Evolutionary conservation across 352 stramenopile genomes (phyloP).

Genomic region (Pythium dissotocum): DNA sequence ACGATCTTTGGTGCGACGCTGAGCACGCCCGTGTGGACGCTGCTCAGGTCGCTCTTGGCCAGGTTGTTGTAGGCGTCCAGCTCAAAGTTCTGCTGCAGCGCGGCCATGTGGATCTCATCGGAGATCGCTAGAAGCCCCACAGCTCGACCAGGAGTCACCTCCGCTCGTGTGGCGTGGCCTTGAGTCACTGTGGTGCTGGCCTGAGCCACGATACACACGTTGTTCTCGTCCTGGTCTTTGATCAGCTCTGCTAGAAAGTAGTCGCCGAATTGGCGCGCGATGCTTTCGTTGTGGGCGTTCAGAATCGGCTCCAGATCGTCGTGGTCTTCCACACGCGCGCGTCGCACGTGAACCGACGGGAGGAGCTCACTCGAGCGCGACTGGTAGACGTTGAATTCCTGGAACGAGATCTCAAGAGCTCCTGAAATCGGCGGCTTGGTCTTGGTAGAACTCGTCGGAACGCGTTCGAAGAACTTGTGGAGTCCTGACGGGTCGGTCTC

Average conservation of each 20-base stretch:
- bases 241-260: slow-evolving; percentile 94
- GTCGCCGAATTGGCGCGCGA: slow-evolving; percentile 83
- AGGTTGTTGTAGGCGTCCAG: slow-evolving; percentile 81
- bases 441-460: not conserved
- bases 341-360: slow-evolving; percentile 52
- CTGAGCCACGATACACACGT: slow-evolving; percentile 82
- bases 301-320: slow-evolving; percentile 80
- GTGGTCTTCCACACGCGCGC: slow-evolving; percentile 78
- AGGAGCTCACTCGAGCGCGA: slow-evolving; percentile 37
- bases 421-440: not conserved
- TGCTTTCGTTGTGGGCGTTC: slow-evolving; percentile 50
- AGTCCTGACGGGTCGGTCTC: slow-evolving; percentile 46
- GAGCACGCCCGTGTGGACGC: not conserved
- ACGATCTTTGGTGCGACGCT: slow-evolving; percentile 43
- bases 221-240: slow-evolving; percentile 81
- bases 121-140: slow-evolving; percentile 83
- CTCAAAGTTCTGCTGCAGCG: slow-evolving; percentile 87
- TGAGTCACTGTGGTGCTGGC: slow-evolving; percentile 1
- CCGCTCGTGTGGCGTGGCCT: slow-evolving; percentile 27
- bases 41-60: slow-evolving; percentile 34
- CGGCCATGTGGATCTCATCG: slow-evolving; percentile 78
- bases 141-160: slow-evolving; percentile 23
- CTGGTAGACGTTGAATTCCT: slow-evolving; percentile 55
- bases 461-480: slow-evolving; percentile 57
- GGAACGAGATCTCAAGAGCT: slow-evolving; percentile 33